Evolutionary conservation across 176 grass and related monocot genomes (phyloP).

Genomic region (Ensete ventricosum): DNA sequence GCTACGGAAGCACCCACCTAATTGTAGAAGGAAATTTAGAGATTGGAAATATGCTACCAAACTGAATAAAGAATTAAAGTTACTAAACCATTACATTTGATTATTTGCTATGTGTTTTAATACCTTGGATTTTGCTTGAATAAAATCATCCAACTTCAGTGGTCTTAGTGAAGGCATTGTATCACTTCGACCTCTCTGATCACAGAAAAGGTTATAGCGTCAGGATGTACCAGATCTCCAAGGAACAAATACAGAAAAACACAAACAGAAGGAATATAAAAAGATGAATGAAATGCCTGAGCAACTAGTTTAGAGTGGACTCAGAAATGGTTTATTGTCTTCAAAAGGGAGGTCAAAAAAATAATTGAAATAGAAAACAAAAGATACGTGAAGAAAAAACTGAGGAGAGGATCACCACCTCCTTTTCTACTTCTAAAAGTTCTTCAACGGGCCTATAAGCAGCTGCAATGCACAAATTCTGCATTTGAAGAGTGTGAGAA

Average conservation of each 20-base stretch:
- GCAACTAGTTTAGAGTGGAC: too few species aligned
- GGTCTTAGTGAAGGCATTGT: slow-evolving; percentile 36
- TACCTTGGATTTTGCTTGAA: slow-evolving; percentile 94
- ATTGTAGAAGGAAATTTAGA: not conserved
- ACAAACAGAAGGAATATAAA: not conserved
- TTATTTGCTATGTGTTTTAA: not conserved
- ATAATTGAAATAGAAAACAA: not conserved
- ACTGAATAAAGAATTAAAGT: not conserved
- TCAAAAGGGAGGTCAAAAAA: not conserved
- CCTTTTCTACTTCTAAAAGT: slow-evolving; percentile 78
- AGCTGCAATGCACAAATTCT: slow-evolving; percentile 90
- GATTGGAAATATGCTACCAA: not conserved
- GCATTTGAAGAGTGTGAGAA: slow-evolving; percentile 24
- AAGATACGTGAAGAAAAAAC: not conserved
- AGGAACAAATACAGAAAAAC: not conserved
- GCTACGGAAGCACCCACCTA: slow-evolving; percentile 80
- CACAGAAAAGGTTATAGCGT: not conserved
- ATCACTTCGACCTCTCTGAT: slow-evolving; percentile 35
- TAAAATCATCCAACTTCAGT: slow-evolving; percentile 77
- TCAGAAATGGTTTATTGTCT: too few species aligned
- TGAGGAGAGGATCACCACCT: slow-evolving; percentile 27
- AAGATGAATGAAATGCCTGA: not conserved
- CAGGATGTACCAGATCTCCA: not conserved
- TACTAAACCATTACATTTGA: not conserved
- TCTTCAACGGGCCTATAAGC: slow-evolving; percentile 93